A percentile compares a stretch with the other conserved stretches of the same genome.
phyloP scores from a whole-genome alignment of 495 filamentous ascomycete genomes.

The Tuber borchii region DNA sequence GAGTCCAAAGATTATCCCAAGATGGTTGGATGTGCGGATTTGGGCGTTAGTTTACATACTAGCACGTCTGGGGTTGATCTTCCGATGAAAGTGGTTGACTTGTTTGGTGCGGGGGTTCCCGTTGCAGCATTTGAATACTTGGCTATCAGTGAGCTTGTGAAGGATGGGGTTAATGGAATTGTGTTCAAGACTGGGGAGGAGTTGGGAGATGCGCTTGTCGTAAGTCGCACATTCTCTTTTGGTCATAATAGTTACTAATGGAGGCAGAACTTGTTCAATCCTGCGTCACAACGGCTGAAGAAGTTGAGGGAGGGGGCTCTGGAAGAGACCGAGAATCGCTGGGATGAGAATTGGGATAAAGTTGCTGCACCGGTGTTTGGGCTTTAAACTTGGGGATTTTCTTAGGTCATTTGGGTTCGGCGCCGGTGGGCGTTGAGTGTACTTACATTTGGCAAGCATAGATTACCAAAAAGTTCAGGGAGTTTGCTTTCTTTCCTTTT shows the following conservation, averaged over 20 bases:
- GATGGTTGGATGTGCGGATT: conserved; percentile 77
- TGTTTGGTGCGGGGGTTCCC: conserved; percentile 90
- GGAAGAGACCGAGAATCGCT: conserved; percentile 68
- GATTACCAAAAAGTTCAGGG: not conserved
- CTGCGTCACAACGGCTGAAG: conserved; percentile 49
- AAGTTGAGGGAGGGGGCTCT: conserved; percentile 63
- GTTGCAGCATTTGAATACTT: conserved; percentile 54
- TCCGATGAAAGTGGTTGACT: conserved; percentile 99
- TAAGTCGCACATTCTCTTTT: conserved; percentile 38
- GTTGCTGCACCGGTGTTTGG: conserved; percentile 67
- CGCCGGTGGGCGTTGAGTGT: not conserved
- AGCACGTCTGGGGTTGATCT: conserved; percentile 91
- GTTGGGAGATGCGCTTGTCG: conserved; percentile 21
- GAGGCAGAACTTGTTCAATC: conserved; percentile 44
- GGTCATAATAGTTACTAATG: conserved; percentile 40
- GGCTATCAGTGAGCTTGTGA: conserved; percentile 31
- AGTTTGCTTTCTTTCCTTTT: not conserved
- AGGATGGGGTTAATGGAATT: conserved; percentile 36
- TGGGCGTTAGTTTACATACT: conserved; percentile 86
- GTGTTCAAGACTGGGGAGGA: conserved; percentile 32
- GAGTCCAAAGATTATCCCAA: conserved; percentile 74
- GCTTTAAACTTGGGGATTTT: conserved; percentile 43
- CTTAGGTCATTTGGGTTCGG: not conserved
- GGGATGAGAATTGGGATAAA: conserved; percentile 92
- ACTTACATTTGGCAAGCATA: not conserved